phyloP scores from a whole-genome alignment of 1,284 basidiomycete species.

The Bondarzewia mesenterica region DNA sequence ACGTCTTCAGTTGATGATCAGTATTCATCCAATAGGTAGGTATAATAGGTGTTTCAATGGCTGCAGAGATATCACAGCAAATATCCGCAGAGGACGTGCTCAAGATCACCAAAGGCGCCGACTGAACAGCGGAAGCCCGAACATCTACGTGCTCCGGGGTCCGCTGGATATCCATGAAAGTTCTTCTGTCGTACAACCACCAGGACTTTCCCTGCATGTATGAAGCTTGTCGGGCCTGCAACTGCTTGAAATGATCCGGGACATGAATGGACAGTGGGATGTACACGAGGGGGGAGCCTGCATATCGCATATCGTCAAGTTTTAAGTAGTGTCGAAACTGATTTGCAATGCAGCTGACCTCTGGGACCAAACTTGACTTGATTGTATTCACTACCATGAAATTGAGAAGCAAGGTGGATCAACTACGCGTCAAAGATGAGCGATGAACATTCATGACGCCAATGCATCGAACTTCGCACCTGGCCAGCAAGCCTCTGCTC shows the following conservation, averaged over 20 bases:
- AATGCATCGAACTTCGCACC: constrained; percentile 1
- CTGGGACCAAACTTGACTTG: constrained; percentile 64
- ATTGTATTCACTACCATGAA: constrained; percentile 75
- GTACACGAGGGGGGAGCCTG: constrained; percentile 54
- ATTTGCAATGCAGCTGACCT: constrained; percentile 31
- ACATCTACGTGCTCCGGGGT: too few species aligned
- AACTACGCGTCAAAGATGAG: constrained; percentile 29
- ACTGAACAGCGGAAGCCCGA: constrained; percentile 8
- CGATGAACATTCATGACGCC: not conserved
- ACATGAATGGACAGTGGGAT: constrained; percentile 64
- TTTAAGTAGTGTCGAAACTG: not conserved
- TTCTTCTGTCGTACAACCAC: constrained; percentile 36
- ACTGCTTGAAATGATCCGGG: constrained; percentile 52
- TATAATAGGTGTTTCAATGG: constrained; percentile 38
- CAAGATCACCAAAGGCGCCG: constrained; percentile 16
- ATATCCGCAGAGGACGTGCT: constrained; percentile 11
- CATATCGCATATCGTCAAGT: constrained; percentile 1
- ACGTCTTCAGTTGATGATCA: constrained; percentile 52
- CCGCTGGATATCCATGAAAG: constrained; percentile 4
- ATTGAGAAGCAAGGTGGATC: constrained; percentile 63
- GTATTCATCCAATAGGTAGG: constrained; percentile 16
- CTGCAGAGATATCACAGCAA: constrained; percentile 35
- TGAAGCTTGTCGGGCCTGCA: constrained; percentile 54
- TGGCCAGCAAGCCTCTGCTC: constrained; percentile 13
- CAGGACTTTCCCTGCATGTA: constrained; percentile 38